These are phyloP conservation scores for Chenopodium suecicum DNA, from an alignment of 148 eudicot genomes.

Conservation along the genomic window DNA sequence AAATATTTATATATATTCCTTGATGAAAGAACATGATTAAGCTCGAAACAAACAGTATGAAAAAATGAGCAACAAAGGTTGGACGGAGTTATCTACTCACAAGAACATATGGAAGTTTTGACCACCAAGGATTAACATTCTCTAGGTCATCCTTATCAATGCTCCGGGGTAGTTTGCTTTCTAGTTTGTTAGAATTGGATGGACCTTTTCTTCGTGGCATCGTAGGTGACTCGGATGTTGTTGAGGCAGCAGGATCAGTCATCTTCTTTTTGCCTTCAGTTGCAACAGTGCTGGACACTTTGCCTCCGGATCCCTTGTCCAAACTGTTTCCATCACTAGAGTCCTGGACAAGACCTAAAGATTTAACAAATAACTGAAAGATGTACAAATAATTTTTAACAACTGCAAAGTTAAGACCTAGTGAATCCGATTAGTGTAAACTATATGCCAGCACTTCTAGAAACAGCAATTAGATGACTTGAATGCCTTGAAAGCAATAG, in stretches of 20 bases:
- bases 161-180: constrained; percentile 27
- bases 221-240: constrained; percentile 16
- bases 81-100: constrained; percentile 42
- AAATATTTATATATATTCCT: too few relatives aligned
- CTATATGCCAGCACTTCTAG: background rate
- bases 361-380: constrained; percentile 32
- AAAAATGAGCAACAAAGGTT: background rate
- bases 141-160: constrained; percentile 22
- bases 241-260: constrained; percentile 18
- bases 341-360: constrained; percentile 52
- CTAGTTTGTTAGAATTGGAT: constrained; percentile 22
- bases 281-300: constrained; percentile 9
- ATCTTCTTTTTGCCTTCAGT: constrained; percentile 13
- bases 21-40: background rate
- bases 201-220: constrained; percentile 15
- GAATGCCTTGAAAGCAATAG: background rate
- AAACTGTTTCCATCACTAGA: constrained; percentile 12
- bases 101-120: constrained; percentile 75
- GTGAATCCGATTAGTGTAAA: background rate
- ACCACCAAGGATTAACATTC: constrained; percentile 63
- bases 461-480: constrained; percentile 1
- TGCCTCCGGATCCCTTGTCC: constrained; percentile 11
- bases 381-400: background rate
- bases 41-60: background rate
- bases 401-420: constrained; percentile 2